Base-by-base conservation (phyloP, 2,329 filamentous ascomycete species). In the Tolypocladium capitatum region DNA sequence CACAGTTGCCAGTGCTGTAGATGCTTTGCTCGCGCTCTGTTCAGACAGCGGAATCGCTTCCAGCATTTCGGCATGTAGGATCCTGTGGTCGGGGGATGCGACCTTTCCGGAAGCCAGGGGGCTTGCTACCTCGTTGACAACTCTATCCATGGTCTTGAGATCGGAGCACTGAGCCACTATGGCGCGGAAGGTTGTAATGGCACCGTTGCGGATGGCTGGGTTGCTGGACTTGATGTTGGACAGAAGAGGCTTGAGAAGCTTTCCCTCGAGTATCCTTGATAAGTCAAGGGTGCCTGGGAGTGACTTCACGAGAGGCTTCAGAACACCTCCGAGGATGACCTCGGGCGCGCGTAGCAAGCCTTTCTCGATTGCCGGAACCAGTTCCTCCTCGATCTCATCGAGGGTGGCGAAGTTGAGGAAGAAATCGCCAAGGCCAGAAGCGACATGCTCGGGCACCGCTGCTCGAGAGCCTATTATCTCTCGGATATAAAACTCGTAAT, bases 141-240 rank as follows among this genome's bases (percentile, higher is more conserved):
- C 76, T 57, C 84, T 83, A 33, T 78, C 74, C 38, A 94, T 67
- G 5, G 73, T 64, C 4, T 70, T 63, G 6, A 72, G 65, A 52
- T 86, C 76, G 43, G 68, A 62, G 54, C 80, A 85, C 55, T 76
- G 75, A 38, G 68, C 63, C 30, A 86, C 76, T n/a, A 90, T 71
- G 10, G 77, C 75, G 53, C 76, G 74, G 62, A 97, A 95, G 8
- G 84, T 84, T 35, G 75, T 73, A 21, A 90, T 68, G 9, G 86
- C 85, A 24, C 88, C 89, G 52, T 77, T 77, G 48, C 91, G 82
- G 52, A 96, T 87, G 2, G 67, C 66, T 14, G 78, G 70, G 62
- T 95, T 97, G 59, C 85, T 90, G 1, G 92, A 97, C 65, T 94
- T 96, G 63, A 90, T 74, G 60, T 89, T 95, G 36, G 88, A 82